phyloP scores from a whole-genome alignment of 345 rosid species.

The Kandelia obovata region DNA sequence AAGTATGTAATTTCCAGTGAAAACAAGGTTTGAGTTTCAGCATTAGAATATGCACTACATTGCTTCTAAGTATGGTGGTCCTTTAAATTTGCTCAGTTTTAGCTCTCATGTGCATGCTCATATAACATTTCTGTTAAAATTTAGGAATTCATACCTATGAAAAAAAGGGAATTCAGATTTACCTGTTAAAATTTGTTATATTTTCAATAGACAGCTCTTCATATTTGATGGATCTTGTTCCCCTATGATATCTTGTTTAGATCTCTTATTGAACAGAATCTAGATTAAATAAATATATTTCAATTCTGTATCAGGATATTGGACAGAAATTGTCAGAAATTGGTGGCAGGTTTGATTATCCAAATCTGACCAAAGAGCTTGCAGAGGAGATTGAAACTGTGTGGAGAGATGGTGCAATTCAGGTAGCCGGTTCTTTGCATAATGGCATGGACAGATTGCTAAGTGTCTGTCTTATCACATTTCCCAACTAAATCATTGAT shows the following conservation, averaged over 20 bases:
- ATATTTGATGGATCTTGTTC: neutral
- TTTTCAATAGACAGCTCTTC: neutral
- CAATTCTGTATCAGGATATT: slow-evolving; percentile 47
- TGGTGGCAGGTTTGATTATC: slow-evolving; percentile 71
- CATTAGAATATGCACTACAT: neutral
- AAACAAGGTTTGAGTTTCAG: slow-evolving; percentile 56
- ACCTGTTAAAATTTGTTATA: neutral
- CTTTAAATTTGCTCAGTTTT: neutral
- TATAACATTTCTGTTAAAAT: neutral
- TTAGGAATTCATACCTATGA: no score
- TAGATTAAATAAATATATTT: neutral
- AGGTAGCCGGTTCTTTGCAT: slow-evolving; percentile 44
- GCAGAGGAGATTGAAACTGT: slow-evolving; percentile 70
- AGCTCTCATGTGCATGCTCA: neutral
- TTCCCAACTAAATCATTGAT: neutral
- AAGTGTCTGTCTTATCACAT: neutral
- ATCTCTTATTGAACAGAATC: slow-evolving; percentile 6
- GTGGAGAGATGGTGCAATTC: slow-evolving; percentile 94
- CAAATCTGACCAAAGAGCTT: slow-evolving; percentile 68
- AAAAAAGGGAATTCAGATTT: neutral
- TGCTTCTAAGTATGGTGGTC: neutral
- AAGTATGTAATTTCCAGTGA: slow-evolving; percentile 61
- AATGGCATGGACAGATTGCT: slow-evolving; percentile 5
- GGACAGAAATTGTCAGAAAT: slow-evolving; percentile 84
- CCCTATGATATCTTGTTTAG: neutral